Conservation (phyloP, 176 grass and related monocot species). For the Dendrocalamus sinicus region DNA sequence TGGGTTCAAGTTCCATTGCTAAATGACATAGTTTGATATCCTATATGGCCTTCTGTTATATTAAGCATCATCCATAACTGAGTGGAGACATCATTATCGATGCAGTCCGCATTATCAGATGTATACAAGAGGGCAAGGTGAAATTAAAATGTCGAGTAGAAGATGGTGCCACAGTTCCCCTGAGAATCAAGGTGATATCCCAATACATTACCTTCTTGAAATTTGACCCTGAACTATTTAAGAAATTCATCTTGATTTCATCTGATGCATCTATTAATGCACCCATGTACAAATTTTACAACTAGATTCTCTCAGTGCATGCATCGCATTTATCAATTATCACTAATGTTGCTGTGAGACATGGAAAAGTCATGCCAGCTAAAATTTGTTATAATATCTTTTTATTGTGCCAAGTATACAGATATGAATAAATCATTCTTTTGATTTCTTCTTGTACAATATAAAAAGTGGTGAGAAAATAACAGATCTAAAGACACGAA, state of each 20-base stretch:
- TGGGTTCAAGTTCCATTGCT: constrained; percentile 1
- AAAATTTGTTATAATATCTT: neutral
- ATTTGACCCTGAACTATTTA: neutral
- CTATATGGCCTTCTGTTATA: neutral
- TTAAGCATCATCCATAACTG: constrained; percentile 7
- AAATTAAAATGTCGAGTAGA: constrained; percentile 14
- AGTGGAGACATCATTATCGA: constrained; percentile 7
- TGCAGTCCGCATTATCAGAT: constrained; percentile 43
- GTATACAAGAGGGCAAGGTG: neutral
- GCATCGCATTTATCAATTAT: neutral
- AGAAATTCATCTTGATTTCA: neutral
- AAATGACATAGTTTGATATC: neutral
- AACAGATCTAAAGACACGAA: neutral
- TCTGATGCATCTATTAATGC: too few relatives aligned
- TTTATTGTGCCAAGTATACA: neutral
- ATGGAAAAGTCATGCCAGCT: neutral
- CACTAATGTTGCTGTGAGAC: neutral
- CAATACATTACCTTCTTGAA: neutral
- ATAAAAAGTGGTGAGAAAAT: neutral
- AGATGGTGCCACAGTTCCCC: constrained; percentile 38
- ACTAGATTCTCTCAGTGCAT: neutral
- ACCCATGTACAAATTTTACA: too few relatives aligned
- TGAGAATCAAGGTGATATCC: constrained; percentile 45
- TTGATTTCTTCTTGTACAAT: neutral
- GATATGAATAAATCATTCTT: neutral